Conservation (phyloP, 164 flowering plant species). For the Kalanchoe fedtschenkoi region DNA sequence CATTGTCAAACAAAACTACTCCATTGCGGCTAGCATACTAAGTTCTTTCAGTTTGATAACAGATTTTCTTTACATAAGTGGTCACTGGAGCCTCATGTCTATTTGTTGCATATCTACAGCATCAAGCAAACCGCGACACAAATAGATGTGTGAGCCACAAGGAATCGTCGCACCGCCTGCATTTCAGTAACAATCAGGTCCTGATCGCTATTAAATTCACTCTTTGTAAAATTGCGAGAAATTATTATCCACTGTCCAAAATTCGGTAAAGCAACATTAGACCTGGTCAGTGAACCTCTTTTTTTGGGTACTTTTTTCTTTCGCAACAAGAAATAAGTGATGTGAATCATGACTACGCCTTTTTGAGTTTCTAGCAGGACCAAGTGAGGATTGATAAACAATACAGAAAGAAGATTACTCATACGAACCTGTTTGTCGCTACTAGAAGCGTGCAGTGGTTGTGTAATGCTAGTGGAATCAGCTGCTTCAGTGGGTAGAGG, state of each 20-base stretch:
- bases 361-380: not conserved
- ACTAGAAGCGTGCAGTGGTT: not conserved
- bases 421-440: not conserved
- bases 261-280: not conserved
- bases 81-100: not conserved
- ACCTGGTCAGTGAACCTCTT: not conserved
- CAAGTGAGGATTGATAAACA: not conserved
- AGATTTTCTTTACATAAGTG: not conserved
- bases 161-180: not conserved
- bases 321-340: not conserved
- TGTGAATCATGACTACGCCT: not conserved
- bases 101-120: not conserved
- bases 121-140: not conserved
- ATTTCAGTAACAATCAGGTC: not conserved
- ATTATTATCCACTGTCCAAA: not conserved
- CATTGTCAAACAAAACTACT: not conserved
- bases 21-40: not conserved
- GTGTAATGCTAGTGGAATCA: conserved; percentile 37
- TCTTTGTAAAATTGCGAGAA: not conserved
- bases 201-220: not conserved
- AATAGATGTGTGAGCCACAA: not conserved
- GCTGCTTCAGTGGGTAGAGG: conserved; percentile 90
- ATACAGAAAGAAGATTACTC: not conserved
- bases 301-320: not conserved
- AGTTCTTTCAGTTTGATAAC: not conserved